phyloP scores from a whole-genome alignment of 176 grass and related monocot genomes.

The Leersia perrieri region DNA sequence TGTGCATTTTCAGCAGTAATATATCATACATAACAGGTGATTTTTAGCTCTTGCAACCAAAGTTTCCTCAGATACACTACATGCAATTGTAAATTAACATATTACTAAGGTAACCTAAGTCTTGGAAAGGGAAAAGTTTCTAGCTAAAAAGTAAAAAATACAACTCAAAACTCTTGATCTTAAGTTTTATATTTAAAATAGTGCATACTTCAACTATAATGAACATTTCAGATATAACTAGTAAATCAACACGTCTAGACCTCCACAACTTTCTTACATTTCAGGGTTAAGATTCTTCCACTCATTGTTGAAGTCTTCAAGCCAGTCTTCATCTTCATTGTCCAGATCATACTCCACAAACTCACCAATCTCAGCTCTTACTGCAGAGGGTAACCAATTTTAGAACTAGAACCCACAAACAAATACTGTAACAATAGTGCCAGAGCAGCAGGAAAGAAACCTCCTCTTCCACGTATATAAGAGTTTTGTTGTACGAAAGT shows the following conservation, averaged over 20 bases:
- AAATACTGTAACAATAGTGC: conserved; percentile 9
- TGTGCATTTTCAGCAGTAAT: background rate
- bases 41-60: background rate
- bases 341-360: conserved; percentile 97
- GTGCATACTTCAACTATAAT: background rate
- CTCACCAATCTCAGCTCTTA: conserved; percentile 87
- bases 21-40: background rate
- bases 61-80: background rate
- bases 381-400: conserved; percentile 50
- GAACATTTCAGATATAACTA: conserved; percentile 1
- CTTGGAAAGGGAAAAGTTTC: background rate
- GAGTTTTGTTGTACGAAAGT: conserved; percentile 82
- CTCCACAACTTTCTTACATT: conserved; percentile 66
- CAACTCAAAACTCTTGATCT: background rate
- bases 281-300: conserved; percentile 74
- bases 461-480: conserved; percentile 98
- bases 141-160: conserved; percentile 8
- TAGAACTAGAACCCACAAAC: conserved; percentile 28
- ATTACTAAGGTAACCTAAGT: background rate
- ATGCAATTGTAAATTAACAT: background rate
- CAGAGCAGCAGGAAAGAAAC: conserved; percentile 46
- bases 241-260: conserved; percentile 16
- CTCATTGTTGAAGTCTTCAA: conserved; percentile 88
- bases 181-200: background rate
- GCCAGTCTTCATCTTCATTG: conserved; percentile 97